These are phyloP conservation scores for Kuraishia ogatae DNA, from an alignment of 805 yeast genomes.

Conservation along the genomic window DNA sequence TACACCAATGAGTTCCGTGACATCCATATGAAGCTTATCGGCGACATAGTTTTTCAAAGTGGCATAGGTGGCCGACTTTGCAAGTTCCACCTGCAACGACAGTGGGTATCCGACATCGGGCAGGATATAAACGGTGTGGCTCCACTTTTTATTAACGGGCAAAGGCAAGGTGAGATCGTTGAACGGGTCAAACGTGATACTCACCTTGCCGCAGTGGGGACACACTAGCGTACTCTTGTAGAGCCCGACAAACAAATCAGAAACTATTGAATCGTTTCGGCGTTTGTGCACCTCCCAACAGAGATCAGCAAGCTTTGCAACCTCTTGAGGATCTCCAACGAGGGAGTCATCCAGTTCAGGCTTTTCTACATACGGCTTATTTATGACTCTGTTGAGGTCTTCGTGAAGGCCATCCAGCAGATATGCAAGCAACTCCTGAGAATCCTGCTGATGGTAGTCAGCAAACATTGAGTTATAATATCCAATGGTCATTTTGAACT, in stretches of 20 bases:
- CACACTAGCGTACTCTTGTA: constrained; percentile 87
- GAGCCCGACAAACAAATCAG: constrained; percentile 83
- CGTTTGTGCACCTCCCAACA: constrained; percentile 77
- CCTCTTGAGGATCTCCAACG: constrained; percentile 40
- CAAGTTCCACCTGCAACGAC: constrained; percentile 62
- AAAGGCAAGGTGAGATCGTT: constrained; percentile 85
- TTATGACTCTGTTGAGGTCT: constrained; percentile 73
- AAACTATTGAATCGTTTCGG: constrained; percentile 78
- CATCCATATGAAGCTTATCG: constrained; percentile 28
- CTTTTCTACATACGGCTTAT: constrained; percentile 83
- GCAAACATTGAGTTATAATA: constrained; percentile 69
- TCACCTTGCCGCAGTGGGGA: constrained; percentile 71
- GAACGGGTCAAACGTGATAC: constrained; percentile 90
- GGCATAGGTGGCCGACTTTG: constrained; percentile 51
- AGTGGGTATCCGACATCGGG: constrained; percentile 45
- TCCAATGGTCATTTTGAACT: constrained; percentile 74
- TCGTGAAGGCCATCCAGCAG: constrained; percentile 85
- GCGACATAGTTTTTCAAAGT: constrained; percentile 59
- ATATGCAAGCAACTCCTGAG: constrained; percentile 88
- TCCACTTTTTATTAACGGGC: constrained; percentile 72
- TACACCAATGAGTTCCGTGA: constrained; percentile 35
- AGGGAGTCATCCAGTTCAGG: constrained; percentile 70
- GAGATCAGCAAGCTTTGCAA: constrained; percentile 54
- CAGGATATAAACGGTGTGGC: constrained; percentile 50
- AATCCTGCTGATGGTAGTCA: constrained; percentile 84